phyloP scores from a whole-genome alignment of 768 basidiomycete species.

The Russula griseocarnosa region DNA sequence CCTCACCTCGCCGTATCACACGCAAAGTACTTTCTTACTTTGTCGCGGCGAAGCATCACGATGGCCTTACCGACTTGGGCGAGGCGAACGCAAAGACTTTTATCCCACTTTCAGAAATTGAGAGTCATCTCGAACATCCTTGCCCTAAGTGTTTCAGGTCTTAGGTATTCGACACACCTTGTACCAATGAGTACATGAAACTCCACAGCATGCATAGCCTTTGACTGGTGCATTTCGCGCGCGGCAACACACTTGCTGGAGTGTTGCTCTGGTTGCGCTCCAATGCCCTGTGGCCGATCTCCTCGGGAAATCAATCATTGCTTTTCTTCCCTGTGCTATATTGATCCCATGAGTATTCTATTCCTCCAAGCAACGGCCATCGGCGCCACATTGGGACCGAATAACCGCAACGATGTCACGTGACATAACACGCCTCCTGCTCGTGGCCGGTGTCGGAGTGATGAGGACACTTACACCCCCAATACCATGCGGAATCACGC shows the following conservation, averaged over 20 bases:
- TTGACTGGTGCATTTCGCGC: slow-evolving; percentile 1
- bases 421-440: slow-evolving; percentile 24
- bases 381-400: neutral
- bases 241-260: neutral
- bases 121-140: slow-evolving; percentile 11
- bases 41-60: neutral
- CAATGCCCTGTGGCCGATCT: neutral
- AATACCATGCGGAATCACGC: slow-evolving; percentile 16
- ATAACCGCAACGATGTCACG: neutral
- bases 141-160: slow-evolving; percentile 7
- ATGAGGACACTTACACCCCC: slow-evolving; percentile 9
- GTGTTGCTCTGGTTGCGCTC: neutral
- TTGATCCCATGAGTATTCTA: neutral
- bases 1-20: slow-evolving; percentile 17
- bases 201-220: slow-evolving; percentile 18
- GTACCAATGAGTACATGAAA: slow-evolving; percentile 20
- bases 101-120: slow-evolving; percentile 12
- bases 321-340: neutral
- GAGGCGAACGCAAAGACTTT: neutral
- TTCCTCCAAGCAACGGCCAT: neutral
- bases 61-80: neutral
- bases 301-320: neutral
- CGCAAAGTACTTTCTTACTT: neutral
- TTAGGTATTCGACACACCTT: neutral
- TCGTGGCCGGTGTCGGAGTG: slow-evolving; percentile 24